phyloP scores from a whole-genome alignment of 1,284 basidiomycete species.

The Grifola frondosa region DNA sequence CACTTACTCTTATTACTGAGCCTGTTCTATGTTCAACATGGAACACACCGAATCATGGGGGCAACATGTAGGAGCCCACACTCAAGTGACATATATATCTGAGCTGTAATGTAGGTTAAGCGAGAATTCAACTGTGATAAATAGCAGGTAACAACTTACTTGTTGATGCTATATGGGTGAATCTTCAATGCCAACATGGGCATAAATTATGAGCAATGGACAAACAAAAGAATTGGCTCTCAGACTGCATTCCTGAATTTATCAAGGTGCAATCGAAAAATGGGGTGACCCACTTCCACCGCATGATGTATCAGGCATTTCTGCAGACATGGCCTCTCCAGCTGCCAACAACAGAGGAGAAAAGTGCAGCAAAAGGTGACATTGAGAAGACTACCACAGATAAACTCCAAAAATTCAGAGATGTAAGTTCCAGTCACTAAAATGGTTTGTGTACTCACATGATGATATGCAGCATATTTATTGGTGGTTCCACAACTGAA shows the following conservation, averaged over 20 bases:
- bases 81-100: too few relatives aligned
- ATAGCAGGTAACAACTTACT: too few relatives aligned
- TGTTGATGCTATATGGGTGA: background rate
- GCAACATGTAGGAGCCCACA: too few relatives aligned
- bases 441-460: too few relatives aligned
- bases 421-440: too few relatives aligned
- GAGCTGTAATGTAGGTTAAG: too few relatives aligned
- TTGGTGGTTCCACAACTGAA: conserved; percentile 1
- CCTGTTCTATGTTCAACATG: too few relatives aligned
- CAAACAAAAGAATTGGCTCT: background rate
- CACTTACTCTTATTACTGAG: too few relatives aligned
- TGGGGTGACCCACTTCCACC: background rate
- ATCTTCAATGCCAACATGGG: too few relatives aligned
- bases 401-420: background rate
- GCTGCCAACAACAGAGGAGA: too few relatives aligned
- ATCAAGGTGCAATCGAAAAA: background rate
- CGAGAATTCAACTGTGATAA: too few relatives aligned
- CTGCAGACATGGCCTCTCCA: background rate
- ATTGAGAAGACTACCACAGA: background rate
- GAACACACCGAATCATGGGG: too few relatives aligned
- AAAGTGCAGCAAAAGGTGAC: background rate
- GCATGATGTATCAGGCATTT: background rate
- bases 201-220: background rate
- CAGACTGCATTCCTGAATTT: background rate
- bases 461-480: background rate